A percentile compares a stretch with the other conserved stretches of the same genome.
These are phyloP conservation scores for Phalaenopsis hybrid DNA, from an alignment of 116 monocot species.

Conservation along the genomic window DNA sequence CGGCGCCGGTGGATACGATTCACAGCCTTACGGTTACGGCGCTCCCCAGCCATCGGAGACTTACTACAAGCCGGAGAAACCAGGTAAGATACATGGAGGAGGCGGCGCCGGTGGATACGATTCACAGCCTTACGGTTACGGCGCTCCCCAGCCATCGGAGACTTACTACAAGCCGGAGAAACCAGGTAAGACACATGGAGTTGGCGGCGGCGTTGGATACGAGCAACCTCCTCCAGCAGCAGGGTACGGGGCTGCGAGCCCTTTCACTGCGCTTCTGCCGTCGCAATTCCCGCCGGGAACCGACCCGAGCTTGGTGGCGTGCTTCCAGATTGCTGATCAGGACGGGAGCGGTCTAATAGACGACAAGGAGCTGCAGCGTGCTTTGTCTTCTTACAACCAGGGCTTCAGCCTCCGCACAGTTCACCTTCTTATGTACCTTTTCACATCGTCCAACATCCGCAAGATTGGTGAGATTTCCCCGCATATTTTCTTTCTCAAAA, in stretches of 20 bases:
- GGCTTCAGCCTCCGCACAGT: conserved; percentile 54
- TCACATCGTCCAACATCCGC: conserved; percentile 46
- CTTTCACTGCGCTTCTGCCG: conserved; percentile 31
- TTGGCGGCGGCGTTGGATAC: not conserved
- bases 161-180: not conserved
- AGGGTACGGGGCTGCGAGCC: conserved; percentile 12
- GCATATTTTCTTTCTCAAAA: not conserved
- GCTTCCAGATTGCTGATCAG: conserved; percentile 42
- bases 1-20: not conserved
- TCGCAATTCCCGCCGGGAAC: conserved; percentile 41
- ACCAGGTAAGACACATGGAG: not conserved
- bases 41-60: too few relatives aligned
- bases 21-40: too few relatives aligned
- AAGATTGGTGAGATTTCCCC: conserved; percentile 38
- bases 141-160: too few relatives aligned
- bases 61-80: conserved; percentile 3
- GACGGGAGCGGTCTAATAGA: conserved; percentile 52
- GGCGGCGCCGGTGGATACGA: not conserved
- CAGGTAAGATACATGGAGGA: not conserved
- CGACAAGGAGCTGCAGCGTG: conserved; percentile 58
- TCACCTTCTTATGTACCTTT: conserved; percentile 51
- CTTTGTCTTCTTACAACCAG: conserved; percentile 45
- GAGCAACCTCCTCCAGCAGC: conserved; percentile 11
- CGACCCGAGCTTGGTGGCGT: conserved; percentile 40
- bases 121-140: too few relatives aligned